A percentile compares a stretch with the other conserved stretches of the same genome.
Conservation (phyloP, 148 eudicot genomes). For the Chenopodium suecicum region DNA sequence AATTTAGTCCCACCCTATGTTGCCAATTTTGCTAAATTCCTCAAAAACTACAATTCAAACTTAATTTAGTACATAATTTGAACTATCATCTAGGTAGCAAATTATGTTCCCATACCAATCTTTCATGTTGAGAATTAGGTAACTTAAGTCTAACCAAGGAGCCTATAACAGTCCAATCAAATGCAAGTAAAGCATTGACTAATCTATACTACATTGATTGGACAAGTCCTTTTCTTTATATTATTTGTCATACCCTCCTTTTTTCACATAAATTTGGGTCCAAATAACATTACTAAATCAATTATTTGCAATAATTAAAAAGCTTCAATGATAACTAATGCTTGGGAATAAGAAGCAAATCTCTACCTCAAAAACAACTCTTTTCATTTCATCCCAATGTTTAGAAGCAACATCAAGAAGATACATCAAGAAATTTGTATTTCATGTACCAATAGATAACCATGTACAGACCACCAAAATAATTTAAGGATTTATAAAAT, state of each 20-base stretch:
- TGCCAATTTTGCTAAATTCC: too few species aligned
- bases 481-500: background rate
- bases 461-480: slow-evolving; percentile 18
- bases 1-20: too few species aligned
- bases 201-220: background rate
- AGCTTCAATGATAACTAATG: too few species aligned
- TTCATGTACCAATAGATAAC: background rate
- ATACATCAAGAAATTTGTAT: slow-evolving; percentile 18
- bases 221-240: background rate
- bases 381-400: background rate
- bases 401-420: slow-evolving; percentile 8
- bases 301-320: too few species aligned
- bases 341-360: too few species aligned
- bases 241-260: background rate
- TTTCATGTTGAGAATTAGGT: too few species aligned
- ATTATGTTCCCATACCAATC: too few species aligned
- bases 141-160: too few species aligned
- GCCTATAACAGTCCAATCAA: too few species aligned
- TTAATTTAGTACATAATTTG: too few species aligned
- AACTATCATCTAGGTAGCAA: too few species aligned
- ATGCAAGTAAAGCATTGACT: background rate
- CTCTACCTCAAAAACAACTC: background rate
- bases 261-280: background rate
- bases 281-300: background rate
- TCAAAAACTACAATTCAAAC: too few species aligned